Conservation (phyloP, 169 alveolate genomes). For the Eimeria acervulina region DNA sequence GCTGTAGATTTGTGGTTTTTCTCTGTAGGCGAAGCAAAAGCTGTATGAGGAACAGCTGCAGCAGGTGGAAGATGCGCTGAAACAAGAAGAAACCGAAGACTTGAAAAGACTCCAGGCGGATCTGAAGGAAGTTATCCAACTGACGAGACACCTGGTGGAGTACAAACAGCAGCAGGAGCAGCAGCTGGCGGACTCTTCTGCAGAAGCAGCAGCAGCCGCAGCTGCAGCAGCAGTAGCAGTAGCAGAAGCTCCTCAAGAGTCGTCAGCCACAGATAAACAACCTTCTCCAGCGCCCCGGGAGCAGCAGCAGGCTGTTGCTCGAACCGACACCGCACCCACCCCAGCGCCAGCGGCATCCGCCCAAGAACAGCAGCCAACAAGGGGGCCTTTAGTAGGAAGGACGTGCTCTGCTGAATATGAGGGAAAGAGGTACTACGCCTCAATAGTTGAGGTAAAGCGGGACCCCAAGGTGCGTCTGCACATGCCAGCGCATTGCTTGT, state of each 20-base stretch:
- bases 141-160: slow-evolving; percentile 79
- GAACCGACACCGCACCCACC: neutral
- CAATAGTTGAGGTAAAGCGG: slow-evolving; percentile 75
- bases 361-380: neutral
- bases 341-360: slow-evolving; percentile 50
- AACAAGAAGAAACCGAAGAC: slow-evolving; percentile 80
- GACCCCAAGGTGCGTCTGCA: slow-evolving; percentile 58
- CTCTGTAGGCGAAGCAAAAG: slow-evolving; percentile 80
- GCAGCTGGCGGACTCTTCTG: slow-evolving; percentile 30
- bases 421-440: slow-evolving; percentile 80
- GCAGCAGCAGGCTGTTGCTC: slow-evolving; percentile 51
- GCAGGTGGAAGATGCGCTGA: slow-evolving; percentile 83
- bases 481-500: neutral
- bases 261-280: neutral
- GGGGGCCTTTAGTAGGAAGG: slow-evolving; percentile 79
- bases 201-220: slow-evolving; percentile 61
- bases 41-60: slow-evolving; percentile 84
- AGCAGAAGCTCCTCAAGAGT: neutral
- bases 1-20: neutral
- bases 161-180: slow-evolving; percentile 77
- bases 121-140: slow-evolving; percentile 79
- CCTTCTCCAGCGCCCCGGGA: slow-evolving; percentile 18
- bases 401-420: slow-evolving; percentile 81
- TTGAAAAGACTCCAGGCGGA: slow-evolving; percentile 78
- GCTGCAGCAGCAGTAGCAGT: slow-evolving; percentile 17